These are phyloP conservation scores for Saccharomycopsis hybrid DNA, from an alignment of 1,139 yeast species.

Conservation along the genomic window DNA sequence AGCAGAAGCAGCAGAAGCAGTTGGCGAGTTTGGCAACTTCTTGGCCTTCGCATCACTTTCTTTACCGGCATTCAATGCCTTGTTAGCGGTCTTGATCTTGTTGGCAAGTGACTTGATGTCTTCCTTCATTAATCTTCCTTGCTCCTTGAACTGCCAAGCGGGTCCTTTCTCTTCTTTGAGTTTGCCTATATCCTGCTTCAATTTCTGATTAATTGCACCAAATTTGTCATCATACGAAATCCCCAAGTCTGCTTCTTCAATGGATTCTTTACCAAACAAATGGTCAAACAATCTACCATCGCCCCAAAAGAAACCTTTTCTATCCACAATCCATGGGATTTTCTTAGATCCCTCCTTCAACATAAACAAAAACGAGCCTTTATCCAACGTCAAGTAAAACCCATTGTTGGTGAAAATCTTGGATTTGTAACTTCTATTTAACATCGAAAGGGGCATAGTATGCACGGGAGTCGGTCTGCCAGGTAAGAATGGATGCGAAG, in stretches of 20 bases:
- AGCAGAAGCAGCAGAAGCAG: no score
- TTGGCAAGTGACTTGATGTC: slow-evolving; percentile 16
- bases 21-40: no score
- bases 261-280: slow-evolving; percentile 68
- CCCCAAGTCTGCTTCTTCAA: slow-evolving; percentile 73
- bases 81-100: slow-evolving; percentile 7
- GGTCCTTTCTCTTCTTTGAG: slow-evolving; percentile 17
- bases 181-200: slow-evolving; percentile 12
- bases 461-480: slow-evolving; percentile 71
- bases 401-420: slow-evolving; percentile 84
- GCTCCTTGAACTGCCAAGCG: slow-evolving; percentile 20
- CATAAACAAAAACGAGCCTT: slow-evolving; percentile 66
- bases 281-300: slow-evolving; percentile 83
- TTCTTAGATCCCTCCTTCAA: slow-evolving; percentile 51
- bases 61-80: not conserved
- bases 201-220: slow-evolving; percentile 24
- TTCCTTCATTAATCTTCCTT: slow-evolving; percentile 17
- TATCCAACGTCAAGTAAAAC: slow-evolving; percentile 76
- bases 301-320: slow-evolving; percentile 88
- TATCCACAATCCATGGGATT: slow-evolving; percentile 71
- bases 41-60: no score
- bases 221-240: slow-evolving; percentile 53
- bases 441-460: slow-evolving; percentile 53
- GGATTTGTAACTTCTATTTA: slow-evolving; percentile 53
- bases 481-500: slow-evolving; percentile 71